phyloP scores from a whole-genome alignment of 495 filamentous ascomycete genomes.

The Xylaria venustula region DNA sequence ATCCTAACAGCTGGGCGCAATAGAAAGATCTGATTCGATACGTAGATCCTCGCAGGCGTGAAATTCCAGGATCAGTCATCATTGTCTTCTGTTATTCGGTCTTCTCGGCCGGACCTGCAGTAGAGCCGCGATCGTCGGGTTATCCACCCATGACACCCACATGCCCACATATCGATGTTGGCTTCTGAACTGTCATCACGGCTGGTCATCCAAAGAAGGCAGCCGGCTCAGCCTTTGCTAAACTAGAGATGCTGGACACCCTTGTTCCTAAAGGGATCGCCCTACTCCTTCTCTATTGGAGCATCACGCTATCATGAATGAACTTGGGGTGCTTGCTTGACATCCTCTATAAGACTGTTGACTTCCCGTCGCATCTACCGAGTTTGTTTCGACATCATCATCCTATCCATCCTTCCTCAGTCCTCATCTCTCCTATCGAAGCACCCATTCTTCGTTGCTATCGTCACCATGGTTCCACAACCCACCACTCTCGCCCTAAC shows the following conservation, averaged over 20 bases:
- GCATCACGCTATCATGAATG: not conserved
- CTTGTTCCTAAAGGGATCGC: not conserved
- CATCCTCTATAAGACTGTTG: slow-evolving; percentile 10
- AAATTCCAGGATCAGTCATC: slow-evolving; percentile 5
- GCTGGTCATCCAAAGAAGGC: slow-evolving; percentile 6
- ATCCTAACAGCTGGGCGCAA: not conserved
- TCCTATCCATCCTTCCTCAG: slow-evolving; percentile 1
- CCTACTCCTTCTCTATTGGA: slow-evolving; percentile 7
- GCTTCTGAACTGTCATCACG: not conserved
- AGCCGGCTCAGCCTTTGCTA: slow-evolving; percentile 3
- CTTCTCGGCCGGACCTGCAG: slow-evolving; percentile 2
- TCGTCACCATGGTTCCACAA: slow-evolving; percentile 7
- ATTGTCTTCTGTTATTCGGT: not conserved
- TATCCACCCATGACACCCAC: slow-evolving; percentile 5
- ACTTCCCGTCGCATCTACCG: slow-evolving; percentile 11
- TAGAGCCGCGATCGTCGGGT: slow-evolving; percentile 4
- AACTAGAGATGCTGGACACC: not conserved
- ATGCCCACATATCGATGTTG: not conserved
- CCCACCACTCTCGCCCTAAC: slow-evolving; percentile 21
- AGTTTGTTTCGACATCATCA: not conserved
- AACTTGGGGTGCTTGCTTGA: not conserved
- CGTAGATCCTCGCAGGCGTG: not conserved
- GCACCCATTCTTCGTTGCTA: slow-evolving; percentile 10
- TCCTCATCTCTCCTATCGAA: not conserved
- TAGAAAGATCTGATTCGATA: not conserved